phyloP scores from a whole-genome alignment of 257 asterid species.

The Ocimum tenuiflorum region DNA sequence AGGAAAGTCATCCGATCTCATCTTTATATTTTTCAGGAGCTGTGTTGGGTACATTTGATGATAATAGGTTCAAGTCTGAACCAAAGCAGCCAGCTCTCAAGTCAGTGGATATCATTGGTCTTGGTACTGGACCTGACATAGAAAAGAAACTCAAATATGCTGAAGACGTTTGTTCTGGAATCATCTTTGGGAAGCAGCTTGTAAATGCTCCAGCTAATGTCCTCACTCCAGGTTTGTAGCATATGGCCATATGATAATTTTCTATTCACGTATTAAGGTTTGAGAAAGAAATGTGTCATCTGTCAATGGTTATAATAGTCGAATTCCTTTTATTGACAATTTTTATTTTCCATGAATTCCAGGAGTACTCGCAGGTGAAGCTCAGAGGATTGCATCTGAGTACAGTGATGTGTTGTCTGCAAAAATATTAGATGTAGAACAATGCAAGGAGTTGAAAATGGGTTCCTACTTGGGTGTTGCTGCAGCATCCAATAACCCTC shows the following conservation, averaged over 20 bases:
- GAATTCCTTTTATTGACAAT: not conserved
- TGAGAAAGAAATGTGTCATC: not conserved
- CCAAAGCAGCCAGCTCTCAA: conserved; percentile 53
- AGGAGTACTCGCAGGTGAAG: conserved; percentile 88
- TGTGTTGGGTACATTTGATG: conserved; percentile 77
- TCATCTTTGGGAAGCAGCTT: conserved; percentile 78
- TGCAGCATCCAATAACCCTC: conserved; percentile 86
- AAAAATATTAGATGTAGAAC: conserved; percentile 75
- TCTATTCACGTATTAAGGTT: not conserved
- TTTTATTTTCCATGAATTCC: conserved; percentile 14
- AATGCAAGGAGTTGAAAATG: conserved; percentile 96
- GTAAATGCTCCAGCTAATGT: conserved; percentile 97
- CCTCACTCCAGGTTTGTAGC: conserved; percentile 81
- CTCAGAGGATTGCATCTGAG: conserved; percentile 65
- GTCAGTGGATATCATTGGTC: conserved; percentile 83
- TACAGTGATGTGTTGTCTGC: conserved; percentile 82
- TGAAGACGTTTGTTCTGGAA: conserved; percentile 62
- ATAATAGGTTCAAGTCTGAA: conserved; percentile 76
- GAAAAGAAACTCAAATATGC: conserved; percentile 78
- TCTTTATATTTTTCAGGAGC: conserved; percentile 43
- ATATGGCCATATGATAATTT: not conserved
- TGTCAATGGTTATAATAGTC: not conserved
- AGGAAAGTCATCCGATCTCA: not conserved
- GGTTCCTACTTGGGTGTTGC: conserved; percentile 96
- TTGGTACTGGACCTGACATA: conserved; percentile 80